Evolutionary conservation across 352 stramenopile genomes (phyloP).

Genomic region (Albugo candida): DNA sequence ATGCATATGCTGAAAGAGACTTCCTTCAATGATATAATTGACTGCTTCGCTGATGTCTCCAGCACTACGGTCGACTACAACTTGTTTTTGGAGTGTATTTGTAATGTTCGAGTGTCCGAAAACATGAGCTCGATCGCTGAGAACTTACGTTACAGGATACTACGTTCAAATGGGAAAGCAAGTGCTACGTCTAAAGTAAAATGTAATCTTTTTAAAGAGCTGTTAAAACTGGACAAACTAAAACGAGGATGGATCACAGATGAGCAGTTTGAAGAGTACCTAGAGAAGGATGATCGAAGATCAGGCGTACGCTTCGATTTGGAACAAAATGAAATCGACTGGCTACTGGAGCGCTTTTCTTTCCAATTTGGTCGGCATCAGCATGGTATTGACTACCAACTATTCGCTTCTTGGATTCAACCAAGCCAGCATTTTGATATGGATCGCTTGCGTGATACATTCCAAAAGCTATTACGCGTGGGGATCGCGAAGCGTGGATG

Average conservation of each 20-base stretch:
- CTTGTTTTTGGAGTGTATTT: slow-evolving; percentile 42
- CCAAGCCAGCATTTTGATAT: slow-evolving; percentile 38
- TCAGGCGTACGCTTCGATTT: slow-evolving; percentile 16
- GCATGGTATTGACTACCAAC: slow-evolving; percentile 41
- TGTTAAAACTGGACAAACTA: slow-evolving; percentile 36
- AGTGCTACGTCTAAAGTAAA: slow-evolving; percentile 16
- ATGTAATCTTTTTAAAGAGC: slow-evolving; percentile 18
- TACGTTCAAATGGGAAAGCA: slow-evolving; percentile 31
- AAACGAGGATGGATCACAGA: slow-evolving; percentile 31
- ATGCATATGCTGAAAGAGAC: slow-evolving; percentile 19
- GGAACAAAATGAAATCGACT: slow-evolving; percentile 12
- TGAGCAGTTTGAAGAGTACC: slow-evolving; percentile 15
- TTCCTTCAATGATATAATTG: slow-evolving; percentile 16
- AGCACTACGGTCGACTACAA: slow-evolving; percentile 20
- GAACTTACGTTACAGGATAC: slow-evolving; percentile 23
- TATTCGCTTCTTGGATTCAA: slow-evolving; percentile 50
- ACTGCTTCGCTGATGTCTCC: slow-evolving; percentile 17
- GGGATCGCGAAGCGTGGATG: slow-evolving; percentile 19
- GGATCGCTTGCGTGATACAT: slow-evolving; percentile 24
- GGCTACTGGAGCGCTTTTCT: slow-evolving; percentile 33
- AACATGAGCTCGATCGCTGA: slow-evolving; percentile 29
- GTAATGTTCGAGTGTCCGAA: slow-evolving; percentile 40
- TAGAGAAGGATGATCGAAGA: slow-evolving; percentile 6
- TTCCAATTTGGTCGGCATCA: slow-evolving; percentile 39
- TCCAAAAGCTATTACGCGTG: slow-evolving; percentile 23